phyloP scores from a whole-genome alignment of 2,329 filamentous ascomycete genomes.

The Lasiodiplodia citricola region DNA sequence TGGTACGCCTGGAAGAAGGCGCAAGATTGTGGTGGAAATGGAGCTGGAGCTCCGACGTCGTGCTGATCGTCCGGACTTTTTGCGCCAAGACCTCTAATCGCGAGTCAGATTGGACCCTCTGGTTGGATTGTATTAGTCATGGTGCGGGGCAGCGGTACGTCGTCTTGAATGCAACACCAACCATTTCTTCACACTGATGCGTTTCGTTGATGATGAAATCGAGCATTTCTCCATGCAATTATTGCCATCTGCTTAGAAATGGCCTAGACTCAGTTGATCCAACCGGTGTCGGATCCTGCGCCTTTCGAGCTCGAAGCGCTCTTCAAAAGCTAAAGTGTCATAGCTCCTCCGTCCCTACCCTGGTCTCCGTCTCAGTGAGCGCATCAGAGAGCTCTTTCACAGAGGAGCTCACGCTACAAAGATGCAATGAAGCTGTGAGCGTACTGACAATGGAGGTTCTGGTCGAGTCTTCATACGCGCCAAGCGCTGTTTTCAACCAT shows the following conservation, averaged over 20 bases:
- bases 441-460: background rate
- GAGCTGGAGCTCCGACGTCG: conserved; percentile 7
- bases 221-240: background rate
- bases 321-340: background rate
- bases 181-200: background rate
- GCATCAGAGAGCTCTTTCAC: background rate
- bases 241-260: background rate
- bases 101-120: background rate
- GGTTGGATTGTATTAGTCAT: background rate
- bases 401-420: background rate
- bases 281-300: background rate
- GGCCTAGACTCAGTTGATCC: background rate
- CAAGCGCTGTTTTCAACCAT: conserved; percentile 19
- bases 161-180: background rate
- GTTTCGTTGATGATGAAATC: background rate
- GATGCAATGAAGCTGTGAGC: background rate
- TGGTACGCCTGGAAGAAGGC: background rate
- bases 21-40: background rate
- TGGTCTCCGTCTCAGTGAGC: background rate
- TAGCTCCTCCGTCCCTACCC: background rate
- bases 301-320: background rate
- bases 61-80: conserved; percentile 22
- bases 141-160: background rate
- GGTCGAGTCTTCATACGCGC: background rate
- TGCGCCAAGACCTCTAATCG: conserved; percentile 1